Evolutionary conservation across 371 early-diverging fungal genomes (phyloP).

Genomic region (Mucor mucedo): DNA sequence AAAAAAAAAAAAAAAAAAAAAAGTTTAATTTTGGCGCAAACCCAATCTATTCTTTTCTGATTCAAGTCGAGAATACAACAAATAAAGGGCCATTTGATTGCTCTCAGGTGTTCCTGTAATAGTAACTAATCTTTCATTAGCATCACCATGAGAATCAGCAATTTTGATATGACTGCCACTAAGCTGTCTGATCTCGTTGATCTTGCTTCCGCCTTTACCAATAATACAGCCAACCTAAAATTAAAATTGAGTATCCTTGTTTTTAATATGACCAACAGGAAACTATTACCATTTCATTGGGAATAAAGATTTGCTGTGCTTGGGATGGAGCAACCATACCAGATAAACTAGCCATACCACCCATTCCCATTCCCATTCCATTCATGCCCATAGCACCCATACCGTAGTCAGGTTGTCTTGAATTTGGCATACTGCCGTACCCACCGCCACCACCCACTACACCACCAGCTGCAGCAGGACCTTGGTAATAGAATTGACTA

Average conservation of each 20-base stretch:
- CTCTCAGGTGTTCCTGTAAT: slow-evolving; percentile 82
- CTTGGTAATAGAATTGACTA: slow-evolving; percentile 38
- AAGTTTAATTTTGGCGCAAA: slow-evolving; percentile 9
- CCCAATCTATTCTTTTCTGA: slow-evolving; percentile 67
- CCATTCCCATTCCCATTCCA: slow-evolving; percentile 38
- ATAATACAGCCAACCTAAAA: slow-evolving; percentile 79
- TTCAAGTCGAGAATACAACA: slow-evolving; percentile 81
- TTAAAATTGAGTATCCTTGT: not conserved
- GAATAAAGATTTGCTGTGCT: slow-evolving; percentile 82
- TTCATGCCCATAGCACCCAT: slow-evolving; percentile 29
- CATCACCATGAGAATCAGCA: slow-evolving; percentile 64
- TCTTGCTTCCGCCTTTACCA: slow-evolving; percentile 86
- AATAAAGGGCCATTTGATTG: slow-evolving; percentile 81
- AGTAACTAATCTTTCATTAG: slow-evolving; percentile 79
- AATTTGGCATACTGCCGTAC: slow-evolving; percentile 26
- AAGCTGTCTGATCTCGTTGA: slow-evolving; percentile 81
- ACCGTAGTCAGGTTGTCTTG: slow-evolving; percentile 32
- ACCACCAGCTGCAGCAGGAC: slow-evolving; percentile 18
- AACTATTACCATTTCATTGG: slow-evolving; percentile 73
- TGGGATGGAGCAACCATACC: slow-evolving; percentile 45
- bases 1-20: slow-evolving; percentile 10
- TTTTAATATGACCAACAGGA: not conserved
- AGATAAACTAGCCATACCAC: slow-evolving; percentile 28
- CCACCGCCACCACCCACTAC: slow-evolving; percentile 22
- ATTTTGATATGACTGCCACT: slow-evolving; percentile 84